Evolutionary conservation across 768 basidiomycete species (phyloP).

Genomic region (Tricholoma sp.): DNA sequence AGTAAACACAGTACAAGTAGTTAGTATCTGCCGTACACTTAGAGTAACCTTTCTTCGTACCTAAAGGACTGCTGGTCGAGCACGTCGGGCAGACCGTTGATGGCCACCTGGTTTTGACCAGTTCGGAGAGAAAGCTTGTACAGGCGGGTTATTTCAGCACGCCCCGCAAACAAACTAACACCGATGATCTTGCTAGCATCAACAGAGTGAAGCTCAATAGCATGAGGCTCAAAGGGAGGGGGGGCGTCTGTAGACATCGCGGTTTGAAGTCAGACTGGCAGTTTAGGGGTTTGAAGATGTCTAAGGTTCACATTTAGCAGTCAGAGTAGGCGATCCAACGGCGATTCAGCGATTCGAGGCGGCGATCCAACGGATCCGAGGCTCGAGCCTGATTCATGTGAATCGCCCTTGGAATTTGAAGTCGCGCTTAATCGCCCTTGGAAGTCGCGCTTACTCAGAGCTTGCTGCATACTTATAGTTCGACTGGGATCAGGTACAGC

Average conservation of each 20-base stretch:
- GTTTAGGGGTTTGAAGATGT: no score
- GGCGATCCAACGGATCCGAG: no score
- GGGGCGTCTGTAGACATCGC: background rate
- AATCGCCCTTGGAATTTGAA: no score
- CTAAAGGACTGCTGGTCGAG: conserved; percentile 27
- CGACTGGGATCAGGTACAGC: no score
- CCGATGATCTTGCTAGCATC: conserved; percentile 27
- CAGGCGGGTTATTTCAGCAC: conserved; percentile 30
- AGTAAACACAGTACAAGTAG: no score
- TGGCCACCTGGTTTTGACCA: conserved; percentile 28
- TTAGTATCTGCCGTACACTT: background rate
- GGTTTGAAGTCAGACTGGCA: background rate
- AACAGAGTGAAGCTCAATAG: conserved; percentile 18
- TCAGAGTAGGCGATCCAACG: no score
- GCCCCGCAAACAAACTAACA: conserved; percentile 30
- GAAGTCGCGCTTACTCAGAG: no score
- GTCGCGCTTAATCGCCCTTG: no score
- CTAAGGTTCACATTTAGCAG: no score
- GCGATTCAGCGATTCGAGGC: no score
- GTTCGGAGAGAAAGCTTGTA: conserved; percentile 25
- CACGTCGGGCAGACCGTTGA: conserved; percentile 26
- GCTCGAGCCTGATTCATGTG: no score
- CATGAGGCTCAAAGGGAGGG: background rate
- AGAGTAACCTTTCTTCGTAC: conserved; percentile 12
- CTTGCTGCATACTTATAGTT: no score